Evolutionary conservation across 371 early-diverging fungal genomes (phyloP).

Genomic region (Mucor piriformis): DNA sequence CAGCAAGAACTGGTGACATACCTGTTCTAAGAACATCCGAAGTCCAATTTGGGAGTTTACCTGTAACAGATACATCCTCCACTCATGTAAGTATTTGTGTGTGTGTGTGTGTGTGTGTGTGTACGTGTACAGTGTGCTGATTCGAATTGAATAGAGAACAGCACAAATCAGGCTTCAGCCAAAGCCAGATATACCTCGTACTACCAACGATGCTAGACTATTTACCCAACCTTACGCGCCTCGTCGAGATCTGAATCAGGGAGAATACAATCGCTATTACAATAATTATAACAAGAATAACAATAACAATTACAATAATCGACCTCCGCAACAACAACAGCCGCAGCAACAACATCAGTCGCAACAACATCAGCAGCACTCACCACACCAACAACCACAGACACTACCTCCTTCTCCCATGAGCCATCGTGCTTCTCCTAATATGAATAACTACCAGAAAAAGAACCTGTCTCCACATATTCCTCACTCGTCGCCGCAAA

Average conservation of each 20-base stretch:
- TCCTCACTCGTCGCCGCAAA: constrained; percentile 36
- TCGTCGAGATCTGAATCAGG: constrained; percentile 28
- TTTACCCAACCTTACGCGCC: constrained; percentile 37
- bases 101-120: too few relatives aligned
- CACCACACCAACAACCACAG: constrained; percentile 19
- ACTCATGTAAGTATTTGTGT: constrained; percentile 15
- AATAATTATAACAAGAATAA: constrained; percentile 4
- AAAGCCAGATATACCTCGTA: constrained; percentile 31
- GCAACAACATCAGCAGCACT: constrained; percentile 14
- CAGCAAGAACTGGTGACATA: constrained; percentile 14
- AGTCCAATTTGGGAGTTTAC: constrained; percentile 46
- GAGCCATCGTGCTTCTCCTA: constrained; percentile 32
- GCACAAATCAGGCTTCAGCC: constrained; percentile 5
- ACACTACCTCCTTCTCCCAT: constrained; percentile 36
- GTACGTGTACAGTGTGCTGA: too few relatives aligned
- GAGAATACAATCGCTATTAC: constrained; percentile 18
- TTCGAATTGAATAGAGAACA: background rate
- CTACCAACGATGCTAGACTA: constrained; percentile 30
- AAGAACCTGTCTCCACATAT: constrained; percentile 22
- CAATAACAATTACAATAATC: background rate
- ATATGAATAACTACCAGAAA: constrained; percentile 17
- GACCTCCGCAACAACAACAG: constrained; percentile 4
- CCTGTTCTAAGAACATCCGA: constrained; percentile 31
- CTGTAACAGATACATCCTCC: constrained; percentile 41
- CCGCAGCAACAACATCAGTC: constrained; percentile 21